Conservation (phyloP, 2,329 filamentous ascomycete species). For the Pseudogymnoascus sp. region DNA sequence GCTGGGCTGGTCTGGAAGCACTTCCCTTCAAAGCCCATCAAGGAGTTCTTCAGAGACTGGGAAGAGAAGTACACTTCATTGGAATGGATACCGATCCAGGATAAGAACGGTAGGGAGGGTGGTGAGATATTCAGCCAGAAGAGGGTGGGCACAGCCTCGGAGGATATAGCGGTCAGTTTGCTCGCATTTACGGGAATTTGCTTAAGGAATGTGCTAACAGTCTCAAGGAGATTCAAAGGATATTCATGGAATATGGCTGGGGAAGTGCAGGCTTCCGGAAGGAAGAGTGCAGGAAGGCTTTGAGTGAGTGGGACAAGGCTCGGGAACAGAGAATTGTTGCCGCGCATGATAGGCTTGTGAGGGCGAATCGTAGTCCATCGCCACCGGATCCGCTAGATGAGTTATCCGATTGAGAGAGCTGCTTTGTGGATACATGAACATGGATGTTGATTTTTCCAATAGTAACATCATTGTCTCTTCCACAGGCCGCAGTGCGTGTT, state of each 20-base stretch:
- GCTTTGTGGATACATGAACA: neutral
- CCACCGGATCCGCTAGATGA: neutral
- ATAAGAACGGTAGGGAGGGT: neutral
- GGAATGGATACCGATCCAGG: constrained; percentile 4
- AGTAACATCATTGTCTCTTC: neutral
- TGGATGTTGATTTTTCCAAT: neutral
- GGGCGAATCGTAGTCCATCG: constrained; percentile 2
- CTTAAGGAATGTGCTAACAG: neutral
- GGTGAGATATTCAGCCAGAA: constrained; percentile 9
- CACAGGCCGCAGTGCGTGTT: neutral
- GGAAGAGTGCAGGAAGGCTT: constrained; percentile 3
- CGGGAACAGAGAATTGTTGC: neutral
- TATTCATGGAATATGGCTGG: constrained; percentile 4
- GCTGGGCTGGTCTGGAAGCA: neutral
- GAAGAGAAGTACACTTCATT: constrained; percentile 11
- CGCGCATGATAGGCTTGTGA: neutral
- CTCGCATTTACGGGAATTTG: neutral
- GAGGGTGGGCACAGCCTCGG: neutral
- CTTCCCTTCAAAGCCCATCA: constrained; percentile 12
- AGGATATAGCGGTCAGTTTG: constrained; percentile 1
- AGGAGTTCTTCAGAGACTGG: constrained; percentile 12
- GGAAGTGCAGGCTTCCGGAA: constrained; percentile 6
- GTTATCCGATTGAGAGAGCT: neutral
- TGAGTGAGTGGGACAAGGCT: neutral
- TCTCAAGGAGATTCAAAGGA: neutral